phyloP scores from a whole-genome alignment of 106 monocot genomes.

The Hemerocallis citrina region DNA sequence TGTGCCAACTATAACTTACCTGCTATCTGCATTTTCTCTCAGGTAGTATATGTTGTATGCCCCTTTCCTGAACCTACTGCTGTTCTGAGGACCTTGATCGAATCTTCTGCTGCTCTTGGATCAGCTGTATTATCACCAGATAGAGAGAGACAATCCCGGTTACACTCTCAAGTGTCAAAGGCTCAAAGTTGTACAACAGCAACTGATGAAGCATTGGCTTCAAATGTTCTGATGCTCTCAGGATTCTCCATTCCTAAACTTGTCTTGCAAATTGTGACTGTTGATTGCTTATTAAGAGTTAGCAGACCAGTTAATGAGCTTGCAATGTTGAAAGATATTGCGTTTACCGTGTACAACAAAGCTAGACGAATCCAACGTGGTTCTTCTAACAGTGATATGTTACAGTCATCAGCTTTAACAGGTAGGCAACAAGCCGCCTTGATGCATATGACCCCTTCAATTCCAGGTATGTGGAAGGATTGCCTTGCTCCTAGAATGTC shows the following conservation, averaged over 20 bases:
- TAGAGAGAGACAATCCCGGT: slow-evolving; percentile 47
- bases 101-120: slow-evolving; percentile 65
- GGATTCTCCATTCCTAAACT: slow-evolving; percentile 83
- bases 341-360: slow-evolving; percentile 95
- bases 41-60: slow-evolving; percentile 92
- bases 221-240: slow-evolving; percentile 70
- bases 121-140: slow-evolving; percentile 48
- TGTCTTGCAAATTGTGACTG: slow-evolving; percentile 78
- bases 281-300: slow-evolving; percentile 63
- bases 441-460: slow-evolving; percentile 62
- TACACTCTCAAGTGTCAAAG: slow-evolving; percentile 66
- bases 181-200: slow-evolving; percentile 46
- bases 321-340: slow-evolving; percentile 73
- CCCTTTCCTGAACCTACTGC: slow-evolving; percentile 80
- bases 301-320: slow-evolving; percentile 54
- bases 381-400: slow-evolving; percentile 27
- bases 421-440: slow-evolving; percentile 49
- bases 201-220: slow-evolving; percentile 59
- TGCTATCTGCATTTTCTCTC: background rate
- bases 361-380: slow-evolving; percentile 60
- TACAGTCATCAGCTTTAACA: slow-evolving; percentile 32
- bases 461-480: slow-evolving; percentile 82
- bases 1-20: background rate
- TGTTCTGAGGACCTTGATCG: slow-evolving; percentile 62
- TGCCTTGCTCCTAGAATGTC: slow-evolving; percentile 62